Evolutionary conservation across 2,329 filamentous ascomycete species (phyloP), one percentile per base, ranked within the genome.

Genomic region (Huntiella abstrusa): DNA sequence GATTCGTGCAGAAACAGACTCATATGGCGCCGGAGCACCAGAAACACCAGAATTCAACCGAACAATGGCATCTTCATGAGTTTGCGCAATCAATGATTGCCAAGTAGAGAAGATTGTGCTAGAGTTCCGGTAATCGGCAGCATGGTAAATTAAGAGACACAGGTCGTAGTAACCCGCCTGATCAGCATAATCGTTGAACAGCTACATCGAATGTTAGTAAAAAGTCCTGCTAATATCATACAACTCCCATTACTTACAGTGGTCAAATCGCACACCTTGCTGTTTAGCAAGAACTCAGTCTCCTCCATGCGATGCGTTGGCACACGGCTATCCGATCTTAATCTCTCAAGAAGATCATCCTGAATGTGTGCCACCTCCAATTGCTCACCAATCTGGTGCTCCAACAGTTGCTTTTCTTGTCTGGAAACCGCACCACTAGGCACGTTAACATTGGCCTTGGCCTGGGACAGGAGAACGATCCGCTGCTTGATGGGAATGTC

Each of bases 321-420:
- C 34, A 95, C 71, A 38, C 91, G 75, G 1, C 66, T 59, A 53
- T 98, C 91, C 7, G 71, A 70, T 57, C 71, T 75, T 45, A 98
- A 65, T 40, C 84, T 73, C 57, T 86, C 80, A 17, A 96, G 62
- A 37, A 96, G 63, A 55, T 98, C 91, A 57, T 94, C 84, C 60
- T 98, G 91, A 45, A 98, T 91, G 56, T 91, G 88, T 11, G 87
- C 88, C 43, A 96, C 76, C 55, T 98, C 91, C 7, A 98, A 75
- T 39, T 92, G 69, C 53, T 91, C 86, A 2, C 78, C 78, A 17
- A 95, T 82, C 51, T 85, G 78, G 55, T 93, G 83, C 48, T 88
- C 74, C 22, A 96, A 68, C 50, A 86, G 71, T 60, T 95, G 91
- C 58, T 91, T 82, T 51, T 80, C 75, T 56, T 88, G 83, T 43